These are phyloP conservation scores for Corymbia maculata DNA, from an alignment of 345 rosid genomes.

Conservation along the genomic window DNA sequence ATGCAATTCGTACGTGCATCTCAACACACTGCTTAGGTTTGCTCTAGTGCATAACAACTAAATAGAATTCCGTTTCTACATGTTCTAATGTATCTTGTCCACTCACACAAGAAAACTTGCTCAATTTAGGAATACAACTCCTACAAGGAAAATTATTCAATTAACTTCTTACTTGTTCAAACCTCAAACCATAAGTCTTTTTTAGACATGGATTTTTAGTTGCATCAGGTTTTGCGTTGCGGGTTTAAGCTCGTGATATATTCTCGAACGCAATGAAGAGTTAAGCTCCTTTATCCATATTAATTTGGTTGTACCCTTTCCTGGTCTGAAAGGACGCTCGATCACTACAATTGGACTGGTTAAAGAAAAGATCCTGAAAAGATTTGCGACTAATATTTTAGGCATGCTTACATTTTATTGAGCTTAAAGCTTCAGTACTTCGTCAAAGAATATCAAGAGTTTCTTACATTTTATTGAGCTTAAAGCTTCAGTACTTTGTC, in stretches of 20 bases:
- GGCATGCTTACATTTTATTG: background rate
- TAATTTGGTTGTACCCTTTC: background rate
- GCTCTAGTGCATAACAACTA: background rate
- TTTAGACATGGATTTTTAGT: background rate
- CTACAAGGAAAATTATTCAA: background rate
- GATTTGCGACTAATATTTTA: background rate
- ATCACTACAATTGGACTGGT: background rate
- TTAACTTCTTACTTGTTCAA: background rate
- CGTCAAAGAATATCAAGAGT: background rate
- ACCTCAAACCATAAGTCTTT: background rate
- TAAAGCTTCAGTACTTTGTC: background rate
- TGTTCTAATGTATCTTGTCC: background rate
- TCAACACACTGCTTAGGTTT: background rate
- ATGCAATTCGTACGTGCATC: background rate
- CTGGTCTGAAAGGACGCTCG: background rate
- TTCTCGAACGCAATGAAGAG: background rate
- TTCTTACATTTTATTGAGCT: background rate
- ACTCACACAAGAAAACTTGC: background rate
- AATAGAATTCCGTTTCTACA: background rate
- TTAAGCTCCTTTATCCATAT: background rate
- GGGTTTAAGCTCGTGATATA: background rate
- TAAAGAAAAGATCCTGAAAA: background rate
- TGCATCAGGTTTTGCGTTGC: background rate
- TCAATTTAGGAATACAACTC: background rate
- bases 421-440: background rate